Evolutionary conservation across 1,284 basidiomycete species (phyloP), one percentile per base, ranked within the genome.

Genomic region (Rhodotorula sp.): DNA sequence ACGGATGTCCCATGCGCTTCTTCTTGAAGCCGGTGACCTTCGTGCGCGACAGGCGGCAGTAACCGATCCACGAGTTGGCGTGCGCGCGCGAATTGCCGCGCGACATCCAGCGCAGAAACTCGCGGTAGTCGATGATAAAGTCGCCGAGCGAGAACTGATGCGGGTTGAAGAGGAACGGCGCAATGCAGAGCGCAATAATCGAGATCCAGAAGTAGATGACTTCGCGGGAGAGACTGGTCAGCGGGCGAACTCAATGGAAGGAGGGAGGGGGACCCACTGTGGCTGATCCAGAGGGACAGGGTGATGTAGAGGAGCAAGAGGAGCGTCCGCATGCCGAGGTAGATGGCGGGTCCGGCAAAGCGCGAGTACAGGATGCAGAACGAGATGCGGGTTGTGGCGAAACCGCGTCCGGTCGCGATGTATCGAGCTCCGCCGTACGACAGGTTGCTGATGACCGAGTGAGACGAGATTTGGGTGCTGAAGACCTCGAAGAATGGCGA

Each of bases 341-440:
- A 97, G 81, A 97, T 95, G 76, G 91, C 93, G 9, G 94, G 94
- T 9, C 94, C 94, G 54, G 94, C 94, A 81, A 97, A 97, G 67
- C 94, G 90, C 73, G 94, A 96, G 52, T 93, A 94, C 28, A 96
- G 83, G 75, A 94, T 94, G 79, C 87, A 89, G 84, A 97, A 97
- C 72, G 89, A 90, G 74, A 95, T 91, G 66, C 94, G 86, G 28
- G 91, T 91, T 11, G 94, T 96, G 24, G 94, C 94, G 79, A 97
- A 97, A 54, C 94, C 94, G 86, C 94, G 91, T 67, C 94, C 94
- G n/a, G 94, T 97, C n/a, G 94, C 93, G 76, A 97, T 97, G 81
- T 96, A 97, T 70, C 94, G 87, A 62, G 94, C 94, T 69, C 94
- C 94, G 81, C 94, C 94, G 72, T 95, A 95, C 6, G 91, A 94